Percentiles rank a stretch among this genome's conserved stretches.
These are phyloP conservation scores for Gymnopus androsaceus DNA, from an alignment of 1,284 basidiomycete species.

Conservation along the genomic window DNA sequence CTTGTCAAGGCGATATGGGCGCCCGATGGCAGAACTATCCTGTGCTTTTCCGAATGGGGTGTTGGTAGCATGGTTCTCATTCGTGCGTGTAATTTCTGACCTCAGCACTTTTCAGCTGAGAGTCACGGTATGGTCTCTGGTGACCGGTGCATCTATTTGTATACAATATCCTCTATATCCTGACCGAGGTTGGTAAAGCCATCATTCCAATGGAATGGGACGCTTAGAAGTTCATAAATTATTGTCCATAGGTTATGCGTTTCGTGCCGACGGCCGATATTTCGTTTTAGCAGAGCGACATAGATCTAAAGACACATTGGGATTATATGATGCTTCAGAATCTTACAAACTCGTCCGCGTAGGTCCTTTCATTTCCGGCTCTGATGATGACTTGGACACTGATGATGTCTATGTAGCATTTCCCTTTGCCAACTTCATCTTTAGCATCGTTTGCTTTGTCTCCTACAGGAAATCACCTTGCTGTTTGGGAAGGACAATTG, in stretches of 20 bases:
- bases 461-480: constrained; percentile 78
- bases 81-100: constrained; percentile 5
- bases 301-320: constrained; percentile 81
- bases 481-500: constrained; percentile 80
- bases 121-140: constrained; percentile 78
- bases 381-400: background rate
- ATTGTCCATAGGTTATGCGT: constrained; percentile 65
- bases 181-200: constrained; percentile 57
- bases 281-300: constrained; percentile 84
- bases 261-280: constrained; percentile 77
- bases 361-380: constrained; percentile 27
- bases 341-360: constrained; percentile 77
- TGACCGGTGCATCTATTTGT: constrained; percentile 68
- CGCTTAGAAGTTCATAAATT: background rate
- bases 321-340: constrained; percentile 76
- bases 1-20: constrained; percentile 85
- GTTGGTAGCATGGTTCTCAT: constrained; percentile 51
- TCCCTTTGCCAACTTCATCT: constrained; percentile 75
- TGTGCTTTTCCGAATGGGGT: constrained; percentile 89
- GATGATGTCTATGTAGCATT: constrained; percentile 56
- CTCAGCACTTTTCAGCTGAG: constrained; percentile 60
- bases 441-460: constrained; percentile 78
- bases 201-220: background rate
- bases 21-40: constrained; percentile 72
- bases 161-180: constrained; percentile 80